Percentiles rank a stretch among this genome's conserved stretches.
Evolutionary conservation across 2,329 filamentous ascomycete species (phyloP).

Genomic region (Calonectria ilicicola): DNA sequence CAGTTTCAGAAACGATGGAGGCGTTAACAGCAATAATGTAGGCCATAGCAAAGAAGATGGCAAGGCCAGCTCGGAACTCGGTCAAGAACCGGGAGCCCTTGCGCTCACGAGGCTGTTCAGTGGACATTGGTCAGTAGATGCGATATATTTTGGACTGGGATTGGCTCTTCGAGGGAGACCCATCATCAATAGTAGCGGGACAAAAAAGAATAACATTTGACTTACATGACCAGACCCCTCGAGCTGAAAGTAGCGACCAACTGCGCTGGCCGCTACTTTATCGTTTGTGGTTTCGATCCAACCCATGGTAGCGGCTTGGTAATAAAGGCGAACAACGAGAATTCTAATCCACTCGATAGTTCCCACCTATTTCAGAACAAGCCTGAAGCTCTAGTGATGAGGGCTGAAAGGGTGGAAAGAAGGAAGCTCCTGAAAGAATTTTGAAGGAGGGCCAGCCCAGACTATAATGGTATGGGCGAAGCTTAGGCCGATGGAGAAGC

Average conservation of each 20-base stretch:
- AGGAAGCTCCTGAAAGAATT: background rate
- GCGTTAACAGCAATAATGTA: slow-evolving; percentile 68
- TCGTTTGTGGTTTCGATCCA: slow-evolving; percentile 64
- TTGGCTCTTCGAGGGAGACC: background rate
- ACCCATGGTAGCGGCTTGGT: slow-evolving; percentile 51
- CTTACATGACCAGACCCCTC: slow-evolving; percentile 86
- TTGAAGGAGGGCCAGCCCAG: background rate
- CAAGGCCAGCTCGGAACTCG: slow-evolving; percentile 84
- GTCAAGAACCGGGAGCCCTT: slow-evolving; percentile 84
- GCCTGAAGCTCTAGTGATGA: background rate
- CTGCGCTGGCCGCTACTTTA: slow-evolving; percentile 71
- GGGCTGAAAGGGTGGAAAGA: background rate
- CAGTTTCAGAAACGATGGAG: slow-evolving; percentile 70
- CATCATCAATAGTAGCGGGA: background rate
- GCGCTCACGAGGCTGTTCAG: slow-evolving; percentile 71
- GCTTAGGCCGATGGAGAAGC: background rate
- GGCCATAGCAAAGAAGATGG: slow-evolving; percentile 78
- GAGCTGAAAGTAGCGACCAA: slow-evolving; percentile 82
- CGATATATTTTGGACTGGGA: background rate
- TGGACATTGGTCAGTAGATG: background rate
- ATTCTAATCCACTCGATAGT: background rate
- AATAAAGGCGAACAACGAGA: background rate
- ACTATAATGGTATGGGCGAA: slow-evolving; percentile 16
- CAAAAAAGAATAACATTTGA: slow-evolving; percentile 32
- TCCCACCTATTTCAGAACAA: background rate